Conservation (phyloP, 176 grass and related monocot genomes). For the Zea luxurians region DNA sequence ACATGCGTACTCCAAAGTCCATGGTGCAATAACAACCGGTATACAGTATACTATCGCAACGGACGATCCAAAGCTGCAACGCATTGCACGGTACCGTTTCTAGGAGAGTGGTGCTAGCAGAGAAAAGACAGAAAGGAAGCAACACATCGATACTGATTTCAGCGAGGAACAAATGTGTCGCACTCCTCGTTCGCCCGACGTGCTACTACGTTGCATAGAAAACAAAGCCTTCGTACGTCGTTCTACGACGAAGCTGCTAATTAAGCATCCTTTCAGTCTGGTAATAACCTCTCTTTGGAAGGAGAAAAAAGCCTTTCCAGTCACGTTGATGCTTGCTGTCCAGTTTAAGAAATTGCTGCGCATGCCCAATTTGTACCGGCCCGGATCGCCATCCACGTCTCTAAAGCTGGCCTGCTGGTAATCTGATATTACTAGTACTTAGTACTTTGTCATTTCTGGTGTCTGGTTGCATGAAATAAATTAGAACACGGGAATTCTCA, state of each 20-base stretch:
- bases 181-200: background rate
- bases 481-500: background rate
- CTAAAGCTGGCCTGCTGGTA: background rate
- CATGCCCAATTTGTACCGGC: slow-evolving; percentile 11
- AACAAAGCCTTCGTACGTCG: background rate
- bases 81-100: background rate
- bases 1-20: background rate
- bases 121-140: background rate
- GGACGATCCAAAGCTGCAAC: slow-evolving; percentile 4
- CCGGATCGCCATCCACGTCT: background rate
- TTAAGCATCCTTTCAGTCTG: slow-evolving; percentile 15
- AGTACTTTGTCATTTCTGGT: background rate
- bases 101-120: background rate
- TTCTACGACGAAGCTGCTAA: background rate
- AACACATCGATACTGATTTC: slow-evolving; percentile 15
- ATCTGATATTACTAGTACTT: background rate
- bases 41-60: background rate
- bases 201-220: background rate
- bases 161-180: background rate
- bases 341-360: slow-evolving; percentile 4
- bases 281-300: background rate
- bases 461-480: background rate
- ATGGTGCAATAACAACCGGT: background rate
- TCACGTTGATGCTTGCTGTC: slow-evolving; percentile 25
- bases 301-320: background rate